Conservation (phyloP, 2,329 filamentous ascomycete genomes). For the Cryphonectria radicalis region DNA sequence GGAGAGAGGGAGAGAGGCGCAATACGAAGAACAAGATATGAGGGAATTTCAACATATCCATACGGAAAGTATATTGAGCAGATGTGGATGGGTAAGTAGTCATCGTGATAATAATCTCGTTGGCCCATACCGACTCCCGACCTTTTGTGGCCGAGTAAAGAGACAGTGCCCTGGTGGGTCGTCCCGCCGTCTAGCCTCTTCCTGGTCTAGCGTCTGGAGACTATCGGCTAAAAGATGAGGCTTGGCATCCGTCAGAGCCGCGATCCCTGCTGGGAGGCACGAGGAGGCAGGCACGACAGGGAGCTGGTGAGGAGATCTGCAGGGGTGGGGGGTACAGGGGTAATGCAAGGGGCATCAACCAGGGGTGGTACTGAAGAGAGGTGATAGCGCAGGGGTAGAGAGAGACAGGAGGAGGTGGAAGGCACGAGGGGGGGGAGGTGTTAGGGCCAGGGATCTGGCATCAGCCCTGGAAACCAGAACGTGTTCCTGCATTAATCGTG, state of each 20-base stretch:
- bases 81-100: neutral
- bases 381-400: neutral
- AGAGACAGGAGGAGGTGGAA: neutral
- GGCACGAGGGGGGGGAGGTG: neutral
- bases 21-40: neutral
- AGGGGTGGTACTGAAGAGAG: neutral
- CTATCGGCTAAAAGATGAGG: constrained; percentile 1
- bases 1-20: neutral
- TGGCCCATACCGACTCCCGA: neutral
- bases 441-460: neutral
- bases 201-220: neutral
- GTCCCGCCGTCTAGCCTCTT: neutral
- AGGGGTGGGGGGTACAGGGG: neutral
- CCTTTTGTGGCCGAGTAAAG: neutral
- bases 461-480: constrained; percentile 5
- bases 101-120: neutral
- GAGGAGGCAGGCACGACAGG: neutral
- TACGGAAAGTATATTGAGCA: neutral
- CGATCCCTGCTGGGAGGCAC: neutral
- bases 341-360: neutral
- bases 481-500: constrained; percentile 17
- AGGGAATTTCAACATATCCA: neutral
- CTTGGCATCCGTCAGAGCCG: constrained; percentile 15
- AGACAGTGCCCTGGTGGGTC: neutral
- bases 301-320: neutral